Evolutionary conservation across 352 stramenopile species (phyloP), one percentile per base, ranked within the genome.

Genomic region (Pythium aquatile): DNA sequence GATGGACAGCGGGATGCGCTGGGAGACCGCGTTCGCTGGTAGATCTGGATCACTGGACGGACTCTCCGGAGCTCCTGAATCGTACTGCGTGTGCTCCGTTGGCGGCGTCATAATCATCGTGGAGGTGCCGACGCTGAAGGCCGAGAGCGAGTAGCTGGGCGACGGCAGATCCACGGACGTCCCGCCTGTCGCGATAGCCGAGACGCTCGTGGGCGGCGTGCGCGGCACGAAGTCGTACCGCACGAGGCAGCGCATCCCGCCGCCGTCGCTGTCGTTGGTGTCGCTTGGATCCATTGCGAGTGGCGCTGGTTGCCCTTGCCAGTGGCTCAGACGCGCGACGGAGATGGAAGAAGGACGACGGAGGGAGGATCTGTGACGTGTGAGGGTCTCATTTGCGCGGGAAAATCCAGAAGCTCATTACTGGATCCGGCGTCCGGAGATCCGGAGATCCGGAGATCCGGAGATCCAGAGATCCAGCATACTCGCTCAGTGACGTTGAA

Each of bases 121-220:
- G 28, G 59, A 66, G 29, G 52, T 60, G 30, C 40, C 53, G 14
- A 62, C 10, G 56, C 35, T 58, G 53, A 58, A 58, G 30, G 35
- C 53, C 32, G 53, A 48, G 30, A 39, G 30, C 30, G 57, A 52
- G 35, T 30, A 20, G 49, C 16, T 44, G 33, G 57, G 48, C 20
- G 55, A 56, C 13, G 55, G 33, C 29, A 29, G 13, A n/a, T 37
- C 14, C 42, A 35, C 11, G 11, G 63, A 61, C 5, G 44, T n/a
- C 14, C 26, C 39, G 11, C 37, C 14, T 5, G 63, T 58, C 16
- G 63, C 52, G 6, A 44, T 20, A 11, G 42, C 53, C 5, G 63
- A 69, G 40, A 67, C 42, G 42, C 61, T 61, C 30, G 53, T 67
- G 29, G 61, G 61, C 30, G 61, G 61, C 44, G 61, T 61, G 53